Percentiles rank a stretch among this genome's conserved stretches.
Evolutionary conservation across 2,329 filamentous ascomycete genomes (phyloP).

Genomic region (Pestalotiopsis sp.): DNA sequence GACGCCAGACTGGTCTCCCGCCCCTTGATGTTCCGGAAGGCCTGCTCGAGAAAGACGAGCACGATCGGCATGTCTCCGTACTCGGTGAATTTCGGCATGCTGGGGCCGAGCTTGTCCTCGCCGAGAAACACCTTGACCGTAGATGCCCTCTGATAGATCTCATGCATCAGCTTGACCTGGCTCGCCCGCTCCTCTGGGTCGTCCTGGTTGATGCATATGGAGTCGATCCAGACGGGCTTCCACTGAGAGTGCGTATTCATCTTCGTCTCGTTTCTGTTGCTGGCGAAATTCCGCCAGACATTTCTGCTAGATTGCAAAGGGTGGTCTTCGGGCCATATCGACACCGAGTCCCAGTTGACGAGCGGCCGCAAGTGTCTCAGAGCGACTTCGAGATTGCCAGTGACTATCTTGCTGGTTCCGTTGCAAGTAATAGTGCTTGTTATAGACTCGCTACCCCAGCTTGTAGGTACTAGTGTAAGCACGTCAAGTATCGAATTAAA

Average conservation of each 20-base stretch:
- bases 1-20: neutral
- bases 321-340: conserved; percentile 18
- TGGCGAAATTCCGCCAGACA: conserved; percentile 19
- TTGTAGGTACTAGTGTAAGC: neutral
- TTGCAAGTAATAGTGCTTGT: conserved; percentile 22
- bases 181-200: conserved; percentile 15
- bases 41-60: conserved; percentile 5
- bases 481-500: too few species aligned
- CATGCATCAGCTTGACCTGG: conserved; percentile 24
- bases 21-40: neutral
- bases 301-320: conserved; percentile 19
- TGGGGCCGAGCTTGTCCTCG: neutral
- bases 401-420: conserved; percentile 19
- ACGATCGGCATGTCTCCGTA: neutral
- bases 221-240: conserved; percentile 19
- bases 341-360: conserved; percentile 20
- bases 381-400: conserved; percentile 20
- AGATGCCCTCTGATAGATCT: conserved; percentile 19
- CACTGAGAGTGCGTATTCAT: conserved; percentile 15
- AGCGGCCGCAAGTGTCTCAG: conserved; percentile 21
- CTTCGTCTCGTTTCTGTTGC: conserved; percentile 20
- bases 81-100: neutral
- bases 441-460: conserved; percentile 19
- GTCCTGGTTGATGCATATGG: conserved; percentile 24
- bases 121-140: conserved; percentile 23